Conservation (phyloP, 495 filamentous ascomycete genomes). For the Recurvomyces mirabilis region DNA sequence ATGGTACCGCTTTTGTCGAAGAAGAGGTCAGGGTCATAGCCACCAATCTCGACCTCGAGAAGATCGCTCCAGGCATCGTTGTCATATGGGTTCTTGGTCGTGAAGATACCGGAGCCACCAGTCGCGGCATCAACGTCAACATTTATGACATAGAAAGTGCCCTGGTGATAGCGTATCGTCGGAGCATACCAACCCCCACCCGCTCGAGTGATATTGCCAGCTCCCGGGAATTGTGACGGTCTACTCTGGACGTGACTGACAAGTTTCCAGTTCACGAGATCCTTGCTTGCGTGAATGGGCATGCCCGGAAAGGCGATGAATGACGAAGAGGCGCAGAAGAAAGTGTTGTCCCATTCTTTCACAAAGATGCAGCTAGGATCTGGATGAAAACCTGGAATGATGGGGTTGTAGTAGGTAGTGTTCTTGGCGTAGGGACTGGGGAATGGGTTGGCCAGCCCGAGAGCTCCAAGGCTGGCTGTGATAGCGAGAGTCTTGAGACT, state of each 20-base stretch:
- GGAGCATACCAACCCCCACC: constrained; percentile 25
- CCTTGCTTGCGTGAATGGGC: constrained; percentile 41
- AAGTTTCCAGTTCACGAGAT: constrained; percentile 42
- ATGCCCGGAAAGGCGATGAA: constrained; percentile 46
- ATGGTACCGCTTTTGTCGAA: background rate
- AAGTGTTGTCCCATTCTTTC: constrained; percentile 31
- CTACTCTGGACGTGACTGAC: constrained; percentile 30
- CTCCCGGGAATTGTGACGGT: constrained; percentile 17
- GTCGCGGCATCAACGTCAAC: background rate
- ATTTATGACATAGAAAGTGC: constrained; percentile 25
- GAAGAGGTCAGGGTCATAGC: constrained; percentile 4
- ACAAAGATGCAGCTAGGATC: constrained; percentile 46
- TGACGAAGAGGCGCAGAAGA: constrained; percentile 43
- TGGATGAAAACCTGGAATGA: constrained; percentile 37
- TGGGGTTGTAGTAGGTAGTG: constrained; percentile 3
- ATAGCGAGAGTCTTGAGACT: too few species aligned
- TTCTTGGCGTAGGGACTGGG: too few species aligned
- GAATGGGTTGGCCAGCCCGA: too few species aligned
- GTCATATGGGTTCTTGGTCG: constrained; percentile 21
- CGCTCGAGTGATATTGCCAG: constrained; percentile 10
- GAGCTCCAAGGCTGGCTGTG: too few species aligned
- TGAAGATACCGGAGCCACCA: constrained; percentile 6
- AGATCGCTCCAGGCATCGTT: constrained; percentile 5
- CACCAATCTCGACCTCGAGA: background rate
- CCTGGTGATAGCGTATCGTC: constrained; percentile 20